Base-by-base conservation (phyloP, 1,139 yeast genomes). In the Debaryomyces coudertii region DNA sequence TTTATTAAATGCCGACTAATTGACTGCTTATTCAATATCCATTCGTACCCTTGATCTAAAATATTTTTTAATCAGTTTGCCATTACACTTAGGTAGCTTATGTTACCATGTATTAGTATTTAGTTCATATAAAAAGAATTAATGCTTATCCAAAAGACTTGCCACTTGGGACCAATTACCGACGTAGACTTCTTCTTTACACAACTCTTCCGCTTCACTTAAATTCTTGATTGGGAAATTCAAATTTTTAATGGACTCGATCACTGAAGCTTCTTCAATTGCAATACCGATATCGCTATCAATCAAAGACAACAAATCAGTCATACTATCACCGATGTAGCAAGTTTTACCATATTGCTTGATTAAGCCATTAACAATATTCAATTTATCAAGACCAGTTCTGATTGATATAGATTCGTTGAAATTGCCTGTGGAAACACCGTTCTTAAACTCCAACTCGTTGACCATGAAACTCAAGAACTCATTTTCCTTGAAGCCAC, bases 261-360 rank as follows among this genome's bases (percentile, higher is more conserved):
- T 16, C 6, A 61, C 52, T 12, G 61, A 51, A 2, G 68, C 64
- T 3, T 69, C 69, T 12, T 64, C 69, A 42, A 84, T 69, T 0
- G 79, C 70, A 4, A 83, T 63, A 0, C 86, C 88, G 15, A 62
- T 51, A 47, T 76, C 76, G 2, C 82, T 79, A 30, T 69, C 71
- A 9, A 80, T 48, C 57, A 85, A 61, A 1, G 84, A 75, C 31
- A 82, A 61, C 12, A 84, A 63, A 62, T 86, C 93, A 0, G 88
- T 82, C 1, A 78, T 55, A 50, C 88, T 82, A 56, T 86, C 93
- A 1, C 93, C 93, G 12, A 84, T 66, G 56, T 84, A 85, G 40
- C 76, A 62, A 0, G 75, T 47, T 0, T 48, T 52, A 18, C 50
- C 46, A 15, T 49, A 36, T 7, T 50, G 44, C 16, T 56, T 43